Base-by-base conservation (phyloP, 1,139 yeast species). In the Kodamaea plutei region DNA sequence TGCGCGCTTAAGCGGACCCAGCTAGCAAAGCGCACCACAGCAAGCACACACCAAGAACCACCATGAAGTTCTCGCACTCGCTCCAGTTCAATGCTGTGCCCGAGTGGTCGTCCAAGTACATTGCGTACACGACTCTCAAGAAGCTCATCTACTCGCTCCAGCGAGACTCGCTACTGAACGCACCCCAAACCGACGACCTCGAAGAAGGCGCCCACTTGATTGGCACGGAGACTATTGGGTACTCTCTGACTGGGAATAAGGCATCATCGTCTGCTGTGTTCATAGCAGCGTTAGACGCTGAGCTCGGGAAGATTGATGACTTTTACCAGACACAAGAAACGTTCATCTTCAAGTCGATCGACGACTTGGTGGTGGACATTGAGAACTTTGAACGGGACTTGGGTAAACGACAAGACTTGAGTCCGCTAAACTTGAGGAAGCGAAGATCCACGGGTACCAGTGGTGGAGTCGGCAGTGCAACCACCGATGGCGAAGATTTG, bases 41-140 rank as follows among this genome's bases (percentile, higher is more conserved):
- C n/a, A n/a, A n/a, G n/a, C n/a, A 23, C 15, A 5, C 25, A 5
- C 8, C 20, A n/a, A 25, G 15, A 28, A 20, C 9, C 43, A 37
- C 47, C 28, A 80, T 80, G 88, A 79, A 79, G 62, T 80, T 80
- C 52, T 77, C 85, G 7, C 82, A 79, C 46, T 79, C 84, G 5
- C 58, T 80, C 41, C 83, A 79, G 58, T 79, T 79, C 46, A 80
- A 80, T 48, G 81, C 85, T 26, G 87, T 80, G 6, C 87, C 88
- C 3, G 87, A 79, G 54, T 80, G 88, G 88, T 74, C 80, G 34
- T 77, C 78, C 27, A 75, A 76, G 50, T 80, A 80, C 47, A 64
- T 80, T 44, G 77, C 82, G 33, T 80, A 80, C 48, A 70, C 80
- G 10, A 73, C 78, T 4, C 58, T 80, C 40, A 80, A 80, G 50